Percentiles rank a stretch among this genome's conserved stretches.
These are phyloP conservation scores for Ganoderma leucocontextum DNA, from an alignment of 1,284 basidiomycete species.

Conservation along the genomic window DNA sequence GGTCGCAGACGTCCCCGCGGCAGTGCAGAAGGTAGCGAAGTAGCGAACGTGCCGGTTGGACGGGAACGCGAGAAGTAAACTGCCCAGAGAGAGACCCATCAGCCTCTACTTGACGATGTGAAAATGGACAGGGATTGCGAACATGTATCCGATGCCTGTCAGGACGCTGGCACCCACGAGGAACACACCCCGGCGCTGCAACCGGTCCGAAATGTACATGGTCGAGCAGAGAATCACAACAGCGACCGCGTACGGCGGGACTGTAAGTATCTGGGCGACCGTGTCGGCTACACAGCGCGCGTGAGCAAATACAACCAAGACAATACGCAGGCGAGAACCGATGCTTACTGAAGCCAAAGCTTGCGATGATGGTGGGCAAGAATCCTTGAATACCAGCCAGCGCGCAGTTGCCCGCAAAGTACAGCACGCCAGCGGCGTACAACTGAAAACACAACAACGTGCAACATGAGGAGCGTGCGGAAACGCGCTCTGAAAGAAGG, in stretches of 20 bases:
- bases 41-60: conserved; percentile 63
- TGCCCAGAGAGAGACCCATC: conserved; percentile 33
- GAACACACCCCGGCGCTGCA: conserved; percentile 74
- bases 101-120: background rate
- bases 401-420: conserved; percentile 82
- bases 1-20: conserved; percentile 72
- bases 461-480: background rate
- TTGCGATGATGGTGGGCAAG: conserved; percentile 83
- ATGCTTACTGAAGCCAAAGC: conserved; percentile 64
- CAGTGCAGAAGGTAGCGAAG: conserved; percentile 75
- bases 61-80: conserved; percentile 58
- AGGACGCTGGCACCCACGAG: conserved; percentile 58
- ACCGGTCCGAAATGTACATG: conserved; percentile 74
- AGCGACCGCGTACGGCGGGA: conserved; percentile 84
- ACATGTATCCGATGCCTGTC: conserved; percentile 74
- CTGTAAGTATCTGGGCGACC: conserved; percentile 75
- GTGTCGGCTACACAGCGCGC: conserved; percentile 50
- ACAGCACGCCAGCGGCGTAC: conserved; percentile 70
- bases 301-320: background rate
- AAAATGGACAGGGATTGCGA: conserved; percentile 34
- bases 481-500: too few species aligned
- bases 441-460: conserved; percentile 47
- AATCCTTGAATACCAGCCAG: conserved; percentile 85
- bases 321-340: background rate
- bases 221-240: conserved; percentile 69